Evolutionary conservation across 2,329 filamentous ascomycete genomes (phyloP).

Genomic region (Cladosporium sp.): DNA sequence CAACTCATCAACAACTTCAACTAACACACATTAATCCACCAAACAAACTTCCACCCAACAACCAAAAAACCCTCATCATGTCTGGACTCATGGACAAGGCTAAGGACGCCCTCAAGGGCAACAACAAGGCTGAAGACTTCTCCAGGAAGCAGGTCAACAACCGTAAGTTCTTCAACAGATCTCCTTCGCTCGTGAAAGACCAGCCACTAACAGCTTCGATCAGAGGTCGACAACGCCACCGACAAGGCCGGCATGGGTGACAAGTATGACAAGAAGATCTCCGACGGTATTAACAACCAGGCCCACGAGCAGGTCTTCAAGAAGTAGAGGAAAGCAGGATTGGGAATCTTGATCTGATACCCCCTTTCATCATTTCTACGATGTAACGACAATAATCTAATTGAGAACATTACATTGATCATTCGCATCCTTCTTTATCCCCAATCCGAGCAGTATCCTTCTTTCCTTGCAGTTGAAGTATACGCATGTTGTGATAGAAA

Average conservation of each 20-base stretch:
- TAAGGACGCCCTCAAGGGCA: constrained; percentile 14
- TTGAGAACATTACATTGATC: no score
- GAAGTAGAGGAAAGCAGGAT: background rate
- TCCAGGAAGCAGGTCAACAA: constrained; percentile 16
- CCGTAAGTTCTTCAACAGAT: constrained; percentile 1
- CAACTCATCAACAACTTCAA: background rate
- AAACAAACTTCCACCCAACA: background rate
- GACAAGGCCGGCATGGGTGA: constrained; percentile 21
- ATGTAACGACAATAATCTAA: no score
- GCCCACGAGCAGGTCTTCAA: constrained; percentile 12
- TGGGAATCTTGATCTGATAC: no score
- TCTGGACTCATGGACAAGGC: constrained; percentile 24
- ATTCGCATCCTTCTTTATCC: no score
- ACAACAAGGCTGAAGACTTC: constrained; percentile 17
- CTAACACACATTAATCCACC: background rate
- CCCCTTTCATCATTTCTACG: no score
- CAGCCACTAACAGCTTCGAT: background rate
- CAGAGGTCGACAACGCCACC: constrained; percentile 20
- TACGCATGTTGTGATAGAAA: no score
- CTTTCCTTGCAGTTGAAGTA: no score
- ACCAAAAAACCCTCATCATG: constrained; percentile 13
- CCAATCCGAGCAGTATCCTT: no score
- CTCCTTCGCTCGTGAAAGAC: background rate
- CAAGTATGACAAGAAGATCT: constrained; percentile 25
- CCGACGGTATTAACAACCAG: constrained; percentile 23